Percentiles rank a stretch among this genome's conserved stretches.
Conservation (phyloP, 2,329 filamentous ascomycete species). For the Diaporthe citriasiana region DNA sequence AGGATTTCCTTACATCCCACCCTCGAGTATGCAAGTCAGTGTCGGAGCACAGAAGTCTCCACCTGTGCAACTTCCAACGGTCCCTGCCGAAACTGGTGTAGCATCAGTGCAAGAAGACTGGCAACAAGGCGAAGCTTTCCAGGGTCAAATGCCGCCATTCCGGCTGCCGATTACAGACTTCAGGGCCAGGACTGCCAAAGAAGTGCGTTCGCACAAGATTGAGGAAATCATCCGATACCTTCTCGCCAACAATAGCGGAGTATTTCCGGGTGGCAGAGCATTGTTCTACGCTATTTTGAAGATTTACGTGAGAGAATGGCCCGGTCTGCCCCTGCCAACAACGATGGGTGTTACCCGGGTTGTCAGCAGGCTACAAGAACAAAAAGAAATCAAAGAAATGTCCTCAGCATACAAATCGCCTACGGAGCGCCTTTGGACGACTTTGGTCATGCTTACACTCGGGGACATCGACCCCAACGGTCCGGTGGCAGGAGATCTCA, state of each 20-base stretch:
- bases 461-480: constrained; percentile 58
- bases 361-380: constrained; percentile 52
- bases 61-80: not conserved
- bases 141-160: constrained; percentile 29
- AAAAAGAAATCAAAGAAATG: constrained; percentile 34
- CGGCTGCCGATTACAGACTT: constrained; percentile 44
- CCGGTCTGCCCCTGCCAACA: constrained; percentile 54
- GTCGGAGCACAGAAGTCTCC: not conserved
- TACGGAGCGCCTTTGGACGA: constrained; percentile 37
- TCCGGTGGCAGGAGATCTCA: constrained; percentile 57
- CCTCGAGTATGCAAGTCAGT: not conserved
- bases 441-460: constrained; percentile 55
- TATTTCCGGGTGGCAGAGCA: constrained; percentile 65
- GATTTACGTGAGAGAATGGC: constrained; percentile 60
- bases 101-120: not conserved
- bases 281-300: constrained; percentile 63
- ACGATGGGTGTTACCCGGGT: constrained; percentile 31
- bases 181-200: constrained; percentile 30
- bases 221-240: constrained; percentile 59
- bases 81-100: not conserved
- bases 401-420: constrained; percentile 39
- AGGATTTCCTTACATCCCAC: not conserved
- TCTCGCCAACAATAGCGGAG: constrained; percentile 58
- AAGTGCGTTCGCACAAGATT: constrained; percentile 50
- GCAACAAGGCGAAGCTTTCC: constrained; percentile 3